These are phyloP conservation scores for Phytophthora gonapodyides DNA, from an alignment of 352 stramenopile genomes.

Conservation along the genomic window DNA sequence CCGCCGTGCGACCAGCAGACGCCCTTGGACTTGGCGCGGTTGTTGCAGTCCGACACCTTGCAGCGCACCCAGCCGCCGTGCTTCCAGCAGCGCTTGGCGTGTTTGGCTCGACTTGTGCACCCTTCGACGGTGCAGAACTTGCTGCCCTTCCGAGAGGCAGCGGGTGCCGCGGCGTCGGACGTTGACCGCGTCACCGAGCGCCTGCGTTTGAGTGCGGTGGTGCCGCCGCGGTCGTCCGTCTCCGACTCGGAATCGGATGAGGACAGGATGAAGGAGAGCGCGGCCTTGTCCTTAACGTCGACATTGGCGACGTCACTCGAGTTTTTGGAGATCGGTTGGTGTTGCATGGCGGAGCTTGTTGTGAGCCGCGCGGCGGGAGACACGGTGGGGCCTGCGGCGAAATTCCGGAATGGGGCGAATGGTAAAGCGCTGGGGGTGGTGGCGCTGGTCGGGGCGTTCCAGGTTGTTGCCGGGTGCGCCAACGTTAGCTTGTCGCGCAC, in stretches of 20 bases:
- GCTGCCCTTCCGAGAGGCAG: conserved; percentile 37
- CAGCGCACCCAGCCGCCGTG: conserved; percentile 63
- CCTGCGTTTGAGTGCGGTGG: conserved; percentile 21
- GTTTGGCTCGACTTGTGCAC: conserved; percentile 51
- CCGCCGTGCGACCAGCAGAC: conserved; percentile 65
- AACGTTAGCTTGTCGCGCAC: conserved; percentile 38
- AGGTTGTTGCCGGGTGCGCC: conserved; percentile 23
- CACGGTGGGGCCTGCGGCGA: conserved; percentile 18
- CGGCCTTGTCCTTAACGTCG: conserved; percentile 31
- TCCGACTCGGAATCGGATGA: conserved; percentile 38
- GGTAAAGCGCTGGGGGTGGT: conserved; percentile 22
- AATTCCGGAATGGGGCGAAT: conserved; percentile 32
- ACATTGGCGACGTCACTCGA: conserved; percentile 3
- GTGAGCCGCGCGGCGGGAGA: conserved; percentile 21
- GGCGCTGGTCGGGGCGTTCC: conserved; percentile 21
- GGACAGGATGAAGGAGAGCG: conserved; percentile 43
- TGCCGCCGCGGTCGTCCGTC: conserved; percentile 12
- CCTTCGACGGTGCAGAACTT: conserved; percentile 57
- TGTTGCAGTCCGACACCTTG: conserved; percentile 58
- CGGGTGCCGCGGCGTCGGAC: conserved; percentile 6
- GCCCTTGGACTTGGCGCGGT: conserved; percentile 63
- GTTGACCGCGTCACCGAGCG: conserved; percentile 4
- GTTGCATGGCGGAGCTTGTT: conserved; percentile 16
- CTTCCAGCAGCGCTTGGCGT: conserved; percentile 57
- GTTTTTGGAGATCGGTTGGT: conserved; percentile 24